These are phyloP conservation scores for Penicillium macrosclerotiorum DNA, from an alignment of 495 filamentous ascomycete genomes.

Conservation along the genomic window DNA sequence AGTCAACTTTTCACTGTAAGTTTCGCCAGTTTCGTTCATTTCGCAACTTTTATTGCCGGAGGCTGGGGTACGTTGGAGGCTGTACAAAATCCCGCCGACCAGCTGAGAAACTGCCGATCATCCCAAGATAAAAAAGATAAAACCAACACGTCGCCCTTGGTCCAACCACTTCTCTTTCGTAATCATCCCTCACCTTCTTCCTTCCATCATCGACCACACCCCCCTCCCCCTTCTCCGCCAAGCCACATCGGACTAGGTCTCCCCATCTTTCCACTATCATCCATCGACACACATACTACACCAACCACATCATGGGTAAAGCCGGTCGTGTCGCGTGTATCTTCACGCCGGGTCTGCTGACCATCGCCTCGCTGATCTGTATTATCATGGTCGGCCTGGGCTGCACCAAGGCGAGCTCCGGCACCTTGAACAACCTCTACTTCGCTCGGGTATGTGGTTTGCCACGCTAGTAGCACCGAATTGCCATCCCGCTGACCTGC, in stretches of 20 bases:
- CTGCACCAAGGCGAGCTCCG: slow-evolving; percentile 62
- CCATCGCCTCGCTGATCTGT: slow-evolving; percentile 68
- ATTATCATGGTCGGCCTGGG: slow-evolving; percentile 70
- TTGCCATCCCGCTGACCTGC: not conserved
- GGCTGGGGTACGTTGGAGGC: slow-evolving; percentile 22
- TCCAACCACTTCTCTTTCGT: not conserved
- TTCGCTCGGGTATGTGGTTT: slow-evolving; percentile 63
- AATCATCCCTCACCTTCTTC: slow-evolving; percentile 1
- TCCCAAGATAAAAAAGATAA: slow-evolving; percentile 14
- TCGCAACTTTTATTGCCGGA: too few species aligned
- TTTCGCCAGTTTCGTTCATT: too few species aligned
- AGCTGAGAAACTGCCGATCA: slow-evolving; percentile 5
- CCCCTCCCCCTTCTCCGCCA: slow-evolving; percentile 1
- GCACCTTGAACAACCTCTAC: slow-evolving; percentile 54
- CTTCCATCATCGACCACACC: not conserved
- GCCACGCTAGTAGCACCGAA: not conserved
- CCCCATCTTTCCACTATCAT: not conserved
- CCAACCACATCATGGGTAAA: slow-evolving; percentile 59
- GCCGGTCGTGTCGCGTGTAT: slow-evolving; percentile 77
- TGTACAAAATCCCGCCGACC: slow-evolving; percentile 2
- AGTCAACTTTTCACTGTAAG: too few species aligned
- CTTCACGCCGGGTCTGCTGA: slow-evolving; percentile 73
- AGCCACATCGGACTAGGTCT: too few species aligned
- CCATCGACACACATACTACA: not conserved
- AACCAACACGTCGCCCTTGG: slow-evolving; percentile 2